Conservation (phyloP, 2,329 filamentous ascomycete species). For the Fusarium tupiense region DNA sequence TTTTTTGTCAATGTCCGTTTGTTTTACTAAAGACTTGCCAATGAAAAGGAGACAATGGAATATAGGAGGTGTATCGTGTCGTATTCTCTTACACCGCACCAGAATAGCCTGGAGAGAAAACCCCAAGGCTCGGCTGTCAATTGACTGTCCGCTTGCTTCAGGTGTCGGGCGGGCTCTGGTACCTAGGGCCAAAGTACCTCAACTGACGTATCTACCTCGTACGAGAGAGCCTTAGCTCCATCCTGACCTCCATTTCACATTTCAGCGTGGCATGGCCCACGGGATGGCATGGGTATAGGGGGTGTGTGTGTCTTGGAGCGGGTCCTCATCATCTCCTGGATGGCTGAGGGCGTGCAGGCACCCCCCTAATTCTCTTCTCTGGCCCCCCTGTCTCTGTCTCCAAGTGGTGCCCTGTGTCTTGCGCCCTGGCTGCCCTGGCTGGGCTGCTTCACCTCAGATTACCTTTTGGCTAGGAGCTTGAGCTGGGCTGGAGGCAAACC, state of each 20-base stretch:
- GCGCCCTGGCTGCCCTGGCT: constrained; percentile 42
- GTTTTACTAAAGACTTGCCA: neutral
- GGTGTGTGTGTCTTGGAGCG: constrained; percentile 15
- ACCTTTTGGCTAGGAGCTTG: constrained; percentile 41
- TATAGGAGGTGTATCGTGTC: constrained; percentile 4
- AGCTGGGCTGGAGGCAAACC: constrained; percentile 43
- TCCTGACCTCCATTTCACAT: constrained; percentile 38
- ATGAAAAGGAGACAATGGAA: neutral
- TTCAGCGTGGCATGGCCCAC: constrained; percentile 19
- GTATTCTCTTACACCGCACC: constrained; percentile 33
- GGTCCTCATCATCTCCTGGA: constrained; percentile 31
- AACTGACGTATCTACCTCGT: constrained; percentile 44
- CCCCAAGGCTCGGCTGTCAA: neutral
- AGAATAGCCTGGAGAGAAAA: constrained; percentile 6
- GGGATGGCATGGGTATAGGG: neutral
- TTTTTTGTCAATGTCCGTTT: constrained; percentile 30
- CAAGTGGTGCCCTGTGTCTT: constrained; percentile 42
- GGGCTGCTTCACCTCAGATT: constrained; percentile 48
- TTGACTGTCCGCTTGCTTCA: constrained; percentile 31
- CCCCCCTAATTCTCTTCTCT: constrained; percentile 10
- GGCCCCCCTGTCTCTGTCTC: constrained; percentile 30
- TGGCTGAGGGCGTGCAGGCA: constrained; percentile 18
- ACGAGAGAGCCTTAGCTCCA: constrained; percentile 28
- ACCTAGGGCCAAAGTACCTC: constrained; percentile 39
- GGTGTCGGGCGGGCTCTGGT: constrained; percentile 22